Percentiles rank a stretch among this genome's conserved stretches.
phyloP scores from a whole-genome alignment of 768 basidiomycete species.

The Tubosaeta sp. region DNA sequence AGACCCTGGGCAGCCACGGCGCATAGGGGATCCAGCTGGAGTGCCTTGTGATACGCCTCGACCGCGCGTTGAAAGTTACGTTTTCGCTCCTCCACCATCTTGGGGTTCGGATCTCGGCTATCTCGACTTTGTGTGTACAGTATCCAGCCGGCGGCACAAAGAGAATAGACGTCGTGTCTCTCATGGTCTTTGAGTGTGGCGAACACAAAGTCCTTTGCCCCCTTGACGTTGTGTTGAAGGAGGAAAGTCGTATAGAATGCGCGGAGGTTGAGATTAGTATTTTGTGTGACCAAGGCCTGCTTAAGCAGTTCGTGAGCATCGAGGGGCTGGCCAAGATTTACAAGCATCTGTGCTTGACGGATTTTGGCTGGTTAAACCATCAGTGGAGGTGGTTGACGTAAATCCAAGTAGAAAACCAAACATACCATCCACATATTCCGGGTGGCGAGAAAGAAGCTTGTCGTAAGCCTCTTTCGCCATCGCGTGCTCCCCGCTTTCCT shows the following conservation, averaged over 20 bases:
- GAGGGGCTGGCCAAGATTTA: slow-evolving; percentile 62
- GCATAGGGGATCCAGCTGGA: slow-evolving; percentile 78
- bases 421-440: slow-evolving; percentile 94
- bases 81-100: slow-evolving; percentile 58
- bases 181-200: slow-evolving; percentile 82
- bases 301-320: slow-evolving; percentile 89
- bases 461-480: slow-evolving; percentile 84
- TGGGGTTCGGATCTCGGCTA: slow-evolving; percentile 57
- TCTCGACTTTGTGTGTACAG: slow-evolving; percentile 85
- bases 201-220: slow-evolving; percentile 87
- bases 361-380: slow-evolving; percentile 68
- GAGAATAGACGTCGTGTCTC: slow-evolving; percentile 84
- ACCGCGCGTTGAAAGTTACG: slow-evolving; percentile 77
- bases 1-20: slow-evolving; percentile 94
- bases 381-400: neutral
- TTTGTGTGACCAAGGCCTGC: slow-evolving; percentile 78
- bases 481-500: slow-evolving; percentile 69
- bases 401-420: slow-evolving; percentile 8
- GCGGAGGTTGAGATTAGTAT: slow-evolving; percentile 78
- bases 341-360: slow-evolving; percentile 79
- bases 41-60: slow-evolving; percentile 90
- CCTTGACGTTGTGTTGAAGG: slow-evolving; percentile 66
- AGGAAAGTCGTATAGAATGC: slow-evolving; percentile 94
- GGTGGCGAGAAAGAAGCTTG: slow-evolving; percentile 83
- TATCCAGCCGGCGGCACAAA: slow-evolving; percentile 87